These are phyloP conservation scores for Trichophyton mentagrophytes DNA, from an alignment of 2,329 filamentous ascomycete genomes.

Conservation along the genomic window DNA sequence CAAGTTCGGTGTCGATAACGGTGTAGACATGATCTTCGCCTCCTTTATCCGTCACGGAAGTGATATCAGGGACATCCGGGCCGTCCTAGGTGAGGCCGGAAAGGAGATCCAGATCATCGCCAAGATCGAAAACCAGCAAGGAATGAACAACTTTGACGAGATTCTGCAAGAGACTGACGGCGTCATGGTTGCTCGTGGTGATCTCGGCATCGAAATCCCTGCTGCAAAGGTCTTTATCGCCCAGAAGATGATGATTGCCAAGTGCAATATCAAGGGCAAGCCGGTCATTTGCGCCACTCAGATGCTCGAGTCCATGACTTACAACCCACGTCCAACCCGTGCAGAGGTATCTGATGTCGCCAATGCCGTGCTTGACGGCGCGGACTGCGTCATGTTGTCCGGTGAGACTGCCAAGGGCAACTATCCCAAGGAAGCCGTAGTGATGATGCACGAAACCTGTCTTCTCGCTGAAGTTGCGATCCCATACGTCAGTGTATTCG, in stretches of 20 bases:
- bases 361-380: slow-evolving; percentile 93
- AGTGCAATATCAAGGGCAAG: slow-evolving; percentile 99
- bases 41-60: slow-evolving; percentile 92
- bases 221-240: slow-evolving; percentile 97
- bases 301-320: slow-evolving; percentile 99
- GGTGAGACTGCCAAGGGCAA: slow-evolving; percentile 97
- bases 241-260: slow-evolving; percentile 99
- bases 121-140: slow-evolving; percentile 99
- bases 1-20: slow-evolving; percentile 93
- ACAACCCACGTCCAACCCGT: slow-evolving; percentile 95
- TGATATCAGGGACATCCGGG: slow-evolving; percentile 86
- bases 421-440: slow-evolving; percentile 85
- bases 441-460: slow-evolving; percentile 97
- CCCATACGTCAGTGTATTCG: slow-evolving; percentile 90
- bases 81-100: slow-evolving; percentile 79
- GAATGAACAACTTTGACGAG: slow-evolving; percentile 98
- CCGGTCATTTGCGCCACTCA: slow-evolving; percentile 97
- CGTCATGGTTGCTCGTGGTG: slow-evolving; percentile 99
- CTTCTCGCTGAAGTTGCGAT: slow-evolving; percentile 94
- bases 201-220: slow-evolving; percentile 96
- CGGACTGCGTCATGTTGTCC: slow-evolving; percentile 99
- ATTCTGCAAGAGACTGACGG: slow-evolving; percentile 93
- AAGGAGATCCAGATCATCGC: slow-evolving; percentile 98
- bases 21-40: slow-evolving; percentile 97
- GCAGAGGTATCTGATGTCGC: slow-evolving; percentile 98